These are phyloP conservation scores for Nicotiana attenuata DNA, from an alignment of 257 asterid genomes.

Conservation along the genomic window DNA sequence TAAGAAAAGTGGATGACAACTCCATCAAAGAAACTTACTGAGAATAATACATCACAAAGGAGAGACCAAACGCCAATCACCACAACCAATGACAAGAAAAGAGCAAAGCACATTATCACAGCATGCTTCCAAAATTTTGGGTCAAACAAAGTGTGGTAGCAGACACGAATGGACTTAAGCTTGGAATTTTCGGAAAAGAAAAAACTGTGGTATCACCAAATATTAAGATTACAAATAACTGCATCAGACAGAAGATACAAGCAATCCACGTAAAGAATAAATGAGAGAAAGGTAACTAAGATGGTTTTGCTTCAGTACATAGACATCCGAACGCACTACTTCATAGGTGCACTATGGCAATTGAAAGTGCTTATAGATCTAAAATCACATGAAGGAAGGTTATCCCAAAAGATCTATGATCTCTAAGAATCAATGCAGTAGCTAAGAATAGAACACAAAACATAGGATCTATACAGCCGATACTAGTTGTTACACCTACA, in stretches of 20 bases:
- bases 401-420: background rate
- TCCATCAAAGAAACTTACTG: background rate
- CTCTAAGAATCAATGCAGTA: background rate
- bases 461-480: background rate
- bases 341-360: background rate
- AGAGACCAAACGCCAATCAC: background rate
- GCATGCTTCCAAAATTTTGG: background rate
- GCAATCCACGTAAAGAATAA: background rate
- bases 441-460: background rate
- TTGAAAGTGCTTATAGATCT: background rate
- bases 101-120: constrained; percentile 8
- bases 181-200: background rate
- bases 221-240: background rate
- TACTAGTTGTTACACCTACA: background rate
- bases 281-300: background rate
- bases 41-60: background rate
- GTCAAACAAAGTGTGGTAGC: background rate
- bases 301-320: background rate
- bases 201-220: background rate
- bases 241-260: background rate
- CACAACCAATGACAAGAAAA: background rate
- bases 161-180: background rate
- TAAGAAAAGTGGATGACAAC: background rate
- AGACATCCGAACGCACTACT: background rate
- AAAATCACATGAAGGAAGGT: background rate